Base-by-base conservation (phyloP, 2,329 filamentous ascomycete genomes). In the Rhynchosporium agropyri region DNA sequence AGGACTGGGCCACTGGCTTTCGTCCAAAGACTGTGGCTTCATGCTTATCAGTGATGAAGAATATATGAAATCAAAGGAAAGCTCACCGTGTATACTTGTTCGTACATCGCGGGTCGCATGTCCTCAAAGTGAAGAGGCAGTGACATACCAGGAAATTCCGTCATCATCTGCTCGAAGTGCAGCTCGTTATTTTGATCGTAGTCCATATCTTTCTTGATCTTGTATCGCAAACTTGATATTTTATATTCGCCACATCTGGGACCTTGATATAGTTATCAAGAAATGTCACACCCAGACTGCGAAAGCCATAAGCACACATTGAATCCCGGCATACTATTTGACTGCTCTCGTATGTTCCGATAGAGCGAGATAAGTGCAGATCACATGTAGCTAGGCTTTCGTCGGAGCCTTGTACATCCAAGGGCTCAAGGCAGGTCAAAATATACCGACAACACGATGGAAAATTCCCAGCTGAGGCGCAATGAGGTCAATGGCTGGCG, bases 211-310 rank as follows among this genome's bases (percentile, higher is more conserved):
- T n/a, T 43, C 1, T 56, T 43, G 20, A 26, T 9, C 13, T 31
- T 43, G 38, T 40, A 43, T 42, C 43, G 53, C 43, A 12, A 10
- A 43, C 13, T 56, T 31, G 40, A 10, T 15, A 29, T 20, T 53
- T 20, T 2, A 55, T 1, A 29, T 20, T 53, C n/a, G 50, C 50
- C 50, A 38, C 50, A 38, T 26, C 12, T 53, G 50, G 50, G 33
- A 53, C 31, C 38, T 31, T 56, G 20, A 56, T 56, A 56, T 56
- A 56, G 20, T n/a, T 56, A 45, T 29, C 38, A 8, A 15, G 31
- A 56, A 36, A 36, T 36, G 33, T 36, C 33, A 36, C 43, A 36
- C 29, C 42, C 40, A 29, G 12, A 43, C 42, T 28, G 36, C 53
- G 28, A 43, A 20, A 45, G 4, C 53, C 13, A 53, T 26, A 53